Percentiles rank a stretch among this genome's conserved stretches.
Conservation (phyloP, 1,139 yeast genomes). For the Diutina catenulata region DNA sequence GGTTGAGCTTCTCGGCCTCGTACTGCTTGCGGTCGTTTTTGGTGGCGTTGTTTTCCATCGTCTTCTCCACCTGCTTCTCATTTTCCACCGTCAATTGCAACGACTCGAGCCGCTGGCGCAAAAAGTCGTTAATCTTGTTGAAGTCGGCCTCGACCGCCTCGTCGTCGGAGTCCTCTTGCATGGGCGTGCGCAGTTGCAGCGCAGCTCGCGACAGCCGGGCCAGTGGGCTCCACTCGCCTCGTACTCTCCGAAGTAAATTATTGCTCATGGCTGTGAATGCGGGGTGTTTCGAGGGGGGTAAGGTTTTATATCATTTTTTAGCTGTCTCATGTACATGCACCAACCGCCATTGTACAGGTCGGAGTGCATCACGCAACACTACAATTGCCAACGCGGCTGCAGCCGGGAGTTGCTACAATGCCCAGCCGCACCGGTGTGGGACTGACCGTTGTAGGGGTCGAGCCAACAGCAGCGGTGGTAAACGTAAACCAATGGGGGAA, state of each 20-base stretch:
- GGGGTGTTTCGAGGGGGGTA: not conserved
- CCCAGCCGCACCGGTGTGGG: no score
- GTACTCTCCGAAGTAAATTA: not conserved
- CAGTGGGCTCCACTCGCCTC: slow-evolving; percentile 4
- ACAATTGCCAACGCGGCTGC: no score
- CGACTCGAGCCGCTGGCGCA: slow-evolving; percentile 24
- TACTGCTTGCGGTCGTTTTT: slow-evolving; percentile 17
- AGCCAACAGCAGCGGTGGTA: no score
- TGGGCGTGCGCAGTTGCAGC: slow-evolving; percentile 21
- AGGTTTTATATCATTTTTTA: no score
- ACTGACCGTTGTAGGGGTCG: no score
- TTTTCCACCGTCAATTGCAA: slow-evolving; percentile 16
- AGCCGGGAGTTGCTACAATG: no score
- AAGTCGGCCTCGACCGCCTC: slow-evolving; percentile 29
- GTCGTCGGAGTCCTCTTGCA: slow-evolving; percentile 32
- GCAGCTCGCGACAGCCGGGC: slow-evolving; percentile 4
- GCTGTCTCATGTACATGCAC: no score
- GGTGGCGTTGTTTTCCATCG: slow-evolving; percentile 9
- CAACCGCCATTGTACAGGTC: no score
- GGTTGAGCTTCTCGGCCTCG: slow-evolving; percentile 21
- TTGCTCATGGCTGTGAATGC: not conserved
- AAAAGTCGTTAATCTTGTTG: slow-evolving; percentile 28
- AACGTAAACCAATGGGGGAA: no score
- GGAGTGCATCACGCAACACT: no score
- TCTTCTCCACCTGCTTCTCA: slow-evolving; percentile 10